Conservation (phyloP, 768 basidiomycete species). For the Tricholoma hemisulphureum region DNA sequence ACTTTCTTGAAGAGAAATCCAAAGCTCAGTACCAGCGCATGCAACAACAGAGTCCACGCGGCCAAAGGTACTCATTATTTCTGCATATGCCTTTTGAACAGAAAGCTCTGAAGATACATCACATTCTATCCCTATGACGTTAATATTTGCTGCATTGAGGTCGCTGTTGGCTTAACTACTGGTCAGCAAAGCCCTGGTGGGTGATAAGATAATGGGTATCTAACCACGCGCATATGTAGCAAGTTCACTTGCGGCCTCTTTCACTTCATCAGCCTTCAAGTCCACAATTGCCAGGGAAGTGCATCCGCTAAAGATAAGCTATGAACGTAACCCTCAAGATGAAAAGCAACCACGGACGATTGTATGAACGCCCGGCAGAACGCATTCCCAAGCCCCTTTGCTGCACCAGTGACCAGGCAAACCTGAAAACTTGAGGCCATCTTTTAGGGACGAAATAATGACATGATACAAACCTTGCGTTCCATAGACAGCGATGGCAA, state of each 20-base stretch:
- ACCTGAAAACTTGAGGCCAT: slow-evolving; percentile 47
- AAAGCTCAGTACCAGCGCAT: slow-evolving; percentile 71
- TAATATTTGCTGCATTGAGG: slow-evolving; percentile 52
- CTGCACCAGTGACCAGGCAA: slow-evolving; percentile 91
- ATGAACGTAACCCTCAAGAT: not conserved
- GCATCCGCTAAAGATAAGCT: slow-evolving; percentile 58
- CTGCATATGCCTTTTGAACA: slow-evolving; percentile 70
- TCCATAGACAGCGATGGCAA: slow-evolving; percentile 78
- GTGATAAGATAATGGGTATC: slow-evolving; percentile 27
- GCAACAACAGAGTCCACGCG: slow-evolving; percentile 82
- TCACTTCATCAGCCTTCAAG: slow-evolving; percentile 67
- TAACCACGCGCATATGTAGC: slow-evolving; percentile 26
- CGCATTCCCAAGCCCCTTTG: slow-evolving; percentile 85
- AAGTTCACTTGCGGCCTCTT: slow-evolving; percentile 69
- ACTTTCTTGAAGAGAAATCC: not conserved
- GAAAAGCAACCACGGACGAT: slow-evolving; percentile 51
- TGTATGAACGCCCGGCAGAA: slow-evolving; percentile 89
- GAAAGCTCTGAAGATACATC: slow-evolving; percentile 83
- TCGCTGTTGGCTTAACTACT: slow-evolving; percentile 51
- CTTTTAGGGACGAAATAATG: not conserved
- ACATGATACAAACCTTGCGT: slow-evolving; percentile 47
- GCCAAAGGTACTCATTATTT: slow-evolving; percentile 63
- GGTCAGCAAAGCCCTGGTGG: slow-evolving; percentile 3
- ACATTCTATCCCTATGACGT: slow-evolving; percentile 76
- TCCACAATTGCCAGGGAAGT: slow-evolving; percentile 80